phyloP scores from a whole-genome alignment of 1,284 basidiomycete species.

The Exobasidium rhododendri region DNA sequence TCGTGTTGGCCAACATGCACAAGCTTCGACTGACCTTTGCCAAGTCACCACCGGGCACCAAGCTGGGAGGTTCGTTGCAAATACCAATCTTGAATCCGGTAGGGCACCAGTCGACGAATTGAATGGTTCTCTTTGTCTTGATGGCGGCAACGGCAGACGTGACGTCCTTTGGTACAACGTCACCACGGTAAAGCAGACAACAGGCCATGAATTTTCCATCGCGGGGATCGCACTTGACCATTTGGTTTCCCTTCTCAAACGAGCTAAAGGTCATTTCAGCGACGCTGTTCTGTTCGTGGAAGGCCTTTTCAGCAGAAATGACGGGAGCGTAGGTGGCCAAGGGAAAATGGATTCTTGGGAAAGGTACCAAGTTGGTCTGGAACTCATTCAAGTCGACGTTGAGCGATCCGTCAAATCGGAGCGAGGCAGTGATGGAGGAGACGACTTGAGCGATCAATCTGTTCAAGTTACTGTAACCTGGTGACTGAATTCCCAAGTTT shows the following conservation, averaged over 20 bases:
- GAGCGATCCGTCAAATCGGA: conserved; percentile 94
- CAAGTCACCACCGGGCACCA: conserved; percentile 81
- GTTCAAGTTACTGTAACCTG: conserved; percentile 93
- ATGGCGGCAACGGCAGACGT: conserved; percentile 88
- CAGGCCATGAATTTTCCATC: conserved; percentile 78
- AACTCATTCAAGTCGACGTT: conserved; percentile 99
- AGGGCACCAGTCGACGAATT: conserved; percentile 94
- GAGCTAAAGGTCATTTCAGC: conserved; percentile 98
- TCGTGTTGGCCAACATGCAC: conserved; percentile 95
- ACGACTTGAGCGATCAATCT: conserved; percentile 90
- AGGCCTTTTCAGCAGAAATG: conserved; percentile 73
- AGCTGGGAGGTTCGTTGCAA: conserved; percentile 90
- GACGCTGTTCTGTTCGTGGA: conserved; percentile 95
- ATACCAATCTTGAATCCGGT: conserved; percentile 95
- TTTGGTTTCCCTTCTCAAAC: conserved; percentile 96
- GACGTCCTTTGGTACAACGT: conserved; percentile 96
- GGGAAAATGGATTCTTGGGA: conserved; percentile 90
- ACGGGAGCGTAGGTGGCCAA: conserved; percentile 93
- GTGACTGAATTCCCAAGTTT: conserved; percentile 79
- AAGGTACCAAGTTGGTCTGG: conserved; percentile 91
- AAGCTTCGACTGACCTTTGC: conserved; percentile 90
- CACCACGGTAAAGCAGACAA: conserved; percentile 68
- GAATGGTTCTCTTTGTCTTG: conserved; percentile 77
- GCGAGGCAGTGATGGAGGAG: conserved; percentile 92
- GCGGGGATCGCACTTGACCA: conserved; percentile 64